Base-by-base conservation (phyloP, 177 flowering plant genomes). In the Vitis hybrid region DNA sequence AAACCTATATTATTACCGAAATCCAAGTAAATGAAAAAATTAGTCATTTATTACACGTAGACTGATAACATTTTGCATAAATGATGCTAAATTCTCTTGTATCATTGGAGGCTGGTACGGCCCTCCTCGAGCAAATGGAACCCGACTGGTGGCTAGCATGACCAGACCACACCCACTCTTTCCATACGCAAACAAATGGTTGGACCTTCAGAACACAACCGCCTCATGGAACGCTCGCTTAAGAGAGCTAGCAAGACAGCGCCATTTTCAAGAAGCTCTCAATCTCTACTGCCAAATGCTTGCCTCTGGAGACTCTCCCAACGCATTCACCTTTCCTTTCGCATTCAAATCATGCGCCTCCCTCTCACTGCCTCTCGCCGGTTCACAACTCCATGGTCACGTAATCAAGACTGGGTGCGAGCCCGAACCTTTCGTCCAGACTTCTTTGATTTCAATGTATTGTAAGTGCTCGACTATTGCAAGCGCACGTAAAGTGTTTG, bases 311-410 rank as follows among this genome's bases (percentile, higher is more conserved):
- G 78, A 58, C 69, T 4, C 77, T 31, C 92, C 95, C 28, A 80
- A 90, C 80, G 83, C 90, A 65, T 95, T 88, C 88, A 82, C 93
- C 57, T 89, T 91, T 84, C 98, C 99, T 11, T 87, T 87, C 80
- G 85, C 81, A 38, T 77, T 95, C 79, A 95, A 95, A 57, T 89
- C 97, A 15, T 89, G 92, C 67, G 91, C 92, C 13, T 73, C 85
- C 15, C 88, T 91, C 31, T 81, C 81, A 0, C 87, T 88, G 51
- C 88, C 87, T 7, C 2, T 73, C 65, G 8, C 85, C 62, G 95
- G 97, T 24, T 13, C 73, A 2, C 95, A 91, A 82, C 83, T 95
- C 62, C 97, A 93, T 62, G 69, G 75, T 61, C 94, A 93, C 67
- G 90, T 83, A 33, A 17, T 90, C 76, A 84, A 75, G 57, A 65